These are phyloP conservation scores for Pezicula radicicola DNA, from an alignment of 2,329 filamentous ascomycete genomes.

Conservation along the genomic window DNA sequence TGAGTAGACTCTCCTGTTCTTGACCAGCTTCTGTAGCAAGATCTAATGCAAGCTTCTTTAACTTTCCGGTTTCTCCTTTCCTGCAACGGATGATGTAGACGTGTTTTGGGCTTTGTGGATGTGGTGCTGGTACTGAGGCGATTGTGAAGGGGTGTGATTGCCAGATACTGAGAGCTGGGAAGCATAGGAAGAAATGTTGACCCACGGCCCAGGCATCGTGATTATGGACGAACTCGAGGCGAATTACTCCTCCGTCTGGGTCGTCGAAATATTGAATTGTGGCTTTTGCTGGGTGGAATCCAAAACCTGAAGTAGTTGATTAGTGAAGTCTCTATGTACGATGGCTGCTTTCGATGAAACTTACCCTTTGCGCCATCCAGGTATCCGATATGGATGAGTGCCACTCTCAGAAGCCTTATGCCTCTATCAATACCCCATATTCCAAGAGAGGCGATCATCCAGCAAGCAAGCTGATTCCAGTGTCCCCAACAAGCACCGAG, in stretches of 20 bases:
- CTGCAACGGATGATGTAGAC: slow-evolving; percentile 57
- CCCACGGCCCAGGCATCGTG: slow-evolving; percentile 63
- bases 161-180: slow-evolving; percentile 68
- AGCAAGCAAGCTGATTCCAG: slow-evolving; percentile 66
- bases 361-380: slow-evolving; percentile 30
- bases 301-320: slow-evolving; percentile 33
- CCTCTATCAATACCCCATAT: slow-evolving; percentile 65
- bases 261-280: slow-evolving; percentile 51
- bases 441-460: slow-evolving; percentile 62
- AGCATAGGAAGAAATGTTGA: slow-evolving; percentile 76
- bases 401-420: slow-evolving; percentile 54
- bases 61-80: slow-evolving; percentile 49
- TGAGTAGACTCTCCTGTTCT: slow-evolving; percentile 29
- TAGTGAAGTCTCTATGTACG: neutral
- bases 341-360: slow-evolving; percentile 5
- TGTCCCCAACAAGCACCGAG: slow-evolving; percentile 75
- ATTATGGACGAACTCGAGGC: slow-evolving; percentile 67
- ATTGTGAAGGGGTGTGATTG: slow-evolving; percentile 78
- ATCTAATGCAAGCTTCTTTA: slow-evolving; percentile 31
- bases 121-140: slow-evolving; percentile 64
- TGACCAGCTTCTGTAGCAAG: slow-evolving; percentile 40
- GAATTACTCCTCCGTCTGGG: slow-evolving; percentile 56
- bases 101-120: slow-evolving; percentile 39
- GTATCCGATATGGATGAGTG: slow-evolving; percentile 58
- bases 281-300: slow-evolving; percentile 53